Percentiles rank a stretch among this genome's conserved stretches.
Evolutionary conservation across 805 yeast species (phyloP).

Genomic region (Cyberlindnera veronae): DNA sequence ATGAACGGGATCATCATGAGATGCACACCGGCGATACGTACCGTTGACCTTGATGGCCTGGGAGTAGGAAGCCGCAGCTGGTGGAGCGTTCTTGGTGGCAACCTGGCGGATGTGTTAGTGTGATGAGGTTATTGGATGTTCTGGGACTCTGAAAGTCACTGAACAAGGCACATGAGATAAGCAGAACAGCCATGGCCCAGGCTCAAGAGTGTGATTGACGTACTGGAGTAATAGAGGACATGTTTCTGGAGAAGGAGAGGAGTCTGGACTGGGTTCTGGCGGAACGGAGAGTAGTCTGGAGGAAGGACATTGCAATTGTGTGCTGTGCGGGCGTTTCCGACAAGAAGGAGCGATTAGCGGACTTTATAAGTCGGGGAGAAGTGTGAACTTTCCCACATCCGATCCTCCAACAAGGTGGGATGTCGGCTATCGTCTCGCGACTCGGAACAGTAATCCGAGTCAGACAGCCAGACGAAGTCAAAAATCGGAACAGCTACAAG

Average conservation of each 20-base stretch:
- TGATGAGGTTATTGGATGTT: neutral
- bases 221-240: constrained; percentile 37
- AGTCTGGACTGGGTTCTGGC: constrained; percentile 22
- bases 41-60: constrained; percentile 90
- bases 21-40: constrained; percentile 13
- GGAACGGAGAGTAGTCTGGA: constrained; percentile 23
- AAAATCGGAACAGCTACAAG: too few species aligned
- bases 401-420: neutral
- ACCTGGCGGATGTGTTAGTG: constrained; percentile 36
- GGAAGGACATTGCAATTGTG: constrained; percentile 20
- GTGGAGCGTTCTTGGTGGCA: constrained; percentile 78
- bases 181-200: constrained; percentile 8
- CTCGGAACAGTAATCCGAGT: neutral
- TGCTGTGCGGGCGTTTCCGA: neutral
- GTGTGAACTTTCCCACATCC: neutral
- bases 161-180: too few species aligned
- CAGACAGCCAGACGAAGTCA: too few species aligned
- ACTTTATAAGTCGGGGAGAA: neutral
- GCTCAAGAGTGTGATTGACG: constrained; percentile 8
- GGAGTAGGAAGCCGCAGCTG: constrained; percentile 95
- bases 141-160: too few species aligned
- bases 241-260: constrained; percentile 24
- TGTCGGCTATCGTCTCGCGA: neutral
- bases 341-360: neutral
- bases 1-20: neutral